Evolutionary conservation across 805 yeast species (phyloP).

Genomic region (Saturnispora mendoncae): DNA sequence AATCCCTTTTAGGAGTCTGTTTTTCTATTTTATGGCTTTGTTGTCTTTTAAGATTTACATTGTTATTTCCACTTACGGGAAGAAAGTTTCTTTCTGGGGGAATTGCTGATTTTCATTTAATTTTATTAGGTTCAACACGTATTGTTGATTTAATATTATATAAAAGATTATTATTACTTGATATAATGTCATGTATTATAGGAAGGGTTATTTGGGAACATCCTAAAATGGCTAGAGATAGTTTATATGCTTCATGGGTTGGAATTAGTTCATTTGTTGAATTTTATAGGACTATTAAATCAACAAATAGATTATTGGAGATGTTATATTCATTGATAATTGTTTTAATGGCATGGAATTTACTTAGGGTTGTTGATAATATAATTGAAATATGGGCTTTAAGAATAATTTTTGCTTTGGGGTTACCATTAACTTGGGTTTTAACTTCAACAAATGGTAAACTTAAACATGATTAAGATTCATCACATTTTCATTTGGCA

Average conservation of each 20-base stretch:
- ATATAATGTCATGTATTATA: neutral
- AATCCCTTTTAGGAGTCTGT: neutral
- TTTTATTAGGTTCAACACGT: neutral
- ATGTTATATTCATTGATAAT: neutral
- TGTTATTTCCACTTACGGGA: constrained; percentile 7
- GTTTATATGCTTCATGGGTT: constrained; percentile 6
- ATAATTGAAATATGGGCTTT: constrained; percentile 1
- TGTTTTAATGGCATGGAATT: constrained; percentile 7
- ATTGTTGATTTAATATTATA: neutral
- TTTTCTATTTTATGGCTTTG: constrained; percentile 6
- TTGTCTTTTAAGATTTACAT: constrained; percentile 3
- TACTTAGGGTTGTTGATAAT: constrained; percentile 1
- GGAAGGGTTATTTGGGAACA: constrained; percentile 4
- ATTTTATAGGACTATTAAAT: constrained; percentile 1
- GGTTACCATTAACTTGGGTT: constrained; percentile 6
- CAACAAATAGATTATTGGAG: neutral
- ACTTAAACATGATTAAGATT: neutral
- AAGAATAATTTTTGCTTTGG: neutral
- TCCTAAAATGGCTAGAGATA: neutral
- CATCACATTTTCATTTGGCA: neutral
- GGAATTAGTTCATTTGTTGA: constrained; percentile 1
- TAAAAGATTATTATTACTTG: neutral
- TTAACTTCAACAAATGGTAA: constrained; percentile 1
- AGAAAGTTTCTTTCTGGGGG: constrained; percentile 9
- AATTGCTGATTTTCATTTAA: constrained; percentile 8